Percentiles rank a stretch among this genome's conserved stretches.
Evolutionary conservation across 768 basidiomycete genomes (phyloP).

Genomic region (Mycena pura): DNA sequence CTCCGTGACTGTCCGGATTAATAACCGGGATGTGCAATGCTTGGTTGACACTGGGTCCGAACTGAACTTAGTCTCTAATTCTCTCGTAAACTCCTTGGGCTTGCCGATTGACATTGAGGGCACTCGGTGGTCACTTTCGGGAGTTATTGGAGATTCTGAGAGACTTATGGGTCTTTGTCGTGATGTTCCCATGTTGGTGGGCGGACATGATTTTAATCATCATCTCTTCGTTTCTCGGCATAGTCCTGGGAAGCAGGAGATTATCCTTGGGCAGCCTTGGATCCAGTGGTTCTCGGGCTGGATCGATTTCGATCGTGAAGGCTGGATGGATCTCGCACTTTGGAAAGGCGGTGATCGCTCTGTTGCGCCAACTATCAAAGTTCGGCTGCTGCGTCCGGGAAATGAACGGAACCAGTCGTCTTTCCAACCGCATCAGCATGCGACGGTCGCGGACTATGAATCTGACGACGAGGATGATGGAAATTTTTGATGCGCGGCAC

Average conservation of each 20-base stretch:
- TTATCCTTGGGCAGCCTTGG: conserved; percentile 34
- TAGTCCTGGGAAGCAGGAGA: conserved; percentile 15
- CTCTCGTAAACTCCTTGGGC: background rate
- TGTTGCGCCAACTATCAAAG: conserved; percentile 5
- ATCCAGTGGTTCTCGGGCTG: conserved; percentile 29
- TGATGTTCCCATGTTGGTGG: conserved; percentile 10
- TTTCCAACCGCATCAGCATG: background rate
- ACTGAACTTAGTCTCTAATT: background rate
- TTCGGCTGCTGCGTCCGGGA: conserved; percentile 8
- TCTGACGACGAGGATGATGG: conserved; percentile 4
- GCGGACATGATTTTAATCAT: conserved; percentile 21
- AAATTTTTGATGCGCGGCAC: conserved; percentile 20
- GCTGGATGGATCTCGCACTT: conserved; percentile 20
- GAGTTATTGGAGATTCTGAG: background rate
- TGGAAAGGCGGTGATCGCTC: conserved; percentile 27
- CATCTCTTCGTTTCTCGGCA: conserved; percentile 24
- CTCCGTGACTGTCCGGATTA: background rate
- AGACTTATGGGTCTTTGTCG: conserved; percentile 4
- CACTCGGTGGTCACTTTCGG: background rate
- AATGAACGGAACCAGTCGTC: background rate
- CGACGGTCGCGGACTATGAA: background rate
- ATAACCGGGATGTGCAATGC: background rate
- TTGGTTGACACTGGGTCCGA: background rate
- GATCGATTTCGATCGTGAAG: conserved; percentile 16
- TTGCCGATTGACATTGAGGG: background rate